Evolutionary conservation across 148 eudicot species (phyloP).

Genomic region (Persicaria tinctoria): DNA sequence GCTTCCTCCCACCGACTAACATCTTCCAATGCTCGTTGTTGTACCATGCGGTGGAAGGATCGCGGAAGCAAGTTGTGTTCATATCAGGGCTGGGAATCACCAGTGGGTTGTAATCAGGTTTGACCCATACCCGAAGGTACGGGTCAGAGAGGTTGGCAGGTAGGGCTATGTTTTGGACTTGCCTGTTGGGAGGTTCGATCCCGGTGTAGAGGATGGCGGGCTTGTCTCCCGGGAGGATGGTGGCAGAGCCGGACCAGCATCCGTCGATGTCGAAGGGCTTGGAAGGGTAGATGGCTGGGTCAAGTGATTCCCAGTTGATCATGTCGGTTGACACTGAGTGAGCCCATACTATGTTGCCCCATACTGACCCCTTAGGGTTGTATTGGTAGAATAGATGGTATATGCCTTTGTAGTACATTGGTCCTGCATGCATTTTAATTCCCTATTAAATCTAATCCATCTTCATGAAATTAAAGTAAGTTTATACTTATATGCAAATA

Average conservation of each 20-base stretch:
- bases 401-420: background rate
- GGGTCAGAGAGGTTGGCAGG: background rate
- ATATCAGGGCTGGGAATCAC: background rate
- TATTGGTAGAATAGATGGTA: background rate
- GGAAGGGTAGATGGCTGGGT: background rate
- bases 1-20: background rate
- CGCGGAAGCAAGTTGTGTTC: background rate
- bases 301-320: background rate
- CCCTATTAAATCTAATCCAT: too few relatives aligned
- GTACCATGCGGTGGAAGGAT: background rate
- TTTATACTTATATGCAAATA: background rate
- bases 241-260: background rate
- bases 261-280: background rate
- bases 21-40: background rate
- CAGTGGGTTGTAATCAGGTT: background rate
- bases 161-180: background rate
- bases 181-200: background rate
- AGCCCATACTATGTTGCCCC: background rate
- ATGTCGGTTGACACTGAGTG: background rate
- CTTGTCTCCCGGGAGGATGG: background rate
- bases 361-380: background rate
- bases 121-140: background rate
- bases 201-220: background rate
- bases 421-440: background rate
- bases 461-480: too few relatives aligned